Evolutionary conservation across 176 grass and related monocot species (phyloP), one percentile per base, ranked within the genome.

Genomic region (Olyra latifolia): DNA sequence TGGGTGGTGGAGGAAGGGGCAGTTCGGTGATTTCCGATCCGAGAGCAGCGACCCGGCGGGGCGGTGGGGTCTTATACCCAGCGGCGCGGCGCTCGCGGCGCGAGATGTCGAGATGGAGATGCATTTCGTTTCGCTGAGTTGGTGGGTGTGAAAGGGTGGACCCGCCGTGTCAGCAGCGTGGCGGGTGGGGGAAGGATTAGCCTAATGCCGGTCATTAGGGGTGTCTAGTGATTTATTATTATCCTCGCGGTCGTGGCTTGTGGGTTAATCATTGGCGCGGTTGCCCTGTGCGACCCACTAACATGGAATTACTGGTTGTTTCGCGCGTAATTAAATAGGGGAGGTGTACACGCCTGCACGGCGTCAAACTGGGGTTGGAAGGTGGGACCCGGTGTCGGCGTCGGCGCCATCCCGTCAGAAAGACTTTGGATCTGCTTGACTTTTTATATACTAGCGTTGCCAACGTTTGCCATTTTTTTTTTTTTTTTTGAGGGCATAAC

Each of bases 191-290:
- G 41, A 35, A 35, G 32, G 1, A 3, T 55, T 15, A 71, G 69
- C 17, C 23, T 66, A 58, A 56, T 52, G 54, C 56, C 2, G 67
- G 86, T 83, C 74, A 52, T 88, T 73, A 83, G 86, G 29, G 59
- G 75, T 59, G 80, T 75, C 60, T 66, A 30, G 80, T 86, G 50
- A 80, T 75, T 35, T 35, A 35, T 35, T 35, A 35, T 35, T 35
- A 35, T 35, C 32, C 32, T 35, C 32, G 32, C 5, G 32, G 57
- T 30, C 2, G 24, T 41, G 50, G 50, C 27, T 52, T 5, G 35
- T 28, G 47, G 65, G 47, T 56, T 83, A 76, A 87, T 83, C 64
- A 77, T 71, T 70, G 79, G 53, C 83, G 65, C 74, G 50, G 41
- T 56, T n/a, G 9, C 63, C 55, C 19, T n/a, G 59, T 32, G 70